Evolutionary conservation across 768 basidiomycete species (phyloP), one percentile per base, ranked within the genome.

Genomic region (Lactarius trivialis): DNA sequence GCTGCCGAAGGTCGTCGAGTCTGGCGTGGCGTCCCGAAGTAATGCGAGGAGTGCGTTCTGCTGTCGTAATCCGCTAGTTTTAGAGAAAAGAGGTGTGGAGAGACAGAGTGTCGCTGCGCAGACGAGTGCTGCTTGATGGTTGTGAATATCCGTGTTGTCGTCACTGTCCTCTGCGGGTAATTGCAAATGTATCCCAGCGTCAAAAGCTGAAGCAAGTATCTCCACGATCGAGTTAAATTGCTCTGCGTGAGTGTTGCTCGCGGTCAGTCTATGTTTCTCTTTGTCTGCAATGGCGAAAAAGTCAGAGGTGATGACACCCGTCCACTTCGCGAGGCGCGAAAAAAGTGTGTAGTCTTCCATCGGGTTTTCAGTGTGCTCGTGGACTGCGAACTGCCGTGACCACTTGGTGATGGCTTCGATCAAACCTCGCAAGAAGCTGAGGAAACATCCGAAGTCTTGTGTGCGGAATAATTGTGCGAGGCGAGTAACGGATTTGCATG

Each of bases 401-500:
- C 28, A 34, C 53, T 32, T 24, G 32, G 45, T 26, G 24, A 58
- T 26, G 1, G 54, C 67, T 26, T 60, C 60, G 39, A 72, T 70
- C n/a, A 80, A 61, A 12, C 72, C 64, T 51, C 64, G 59, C 58
- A 71, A 61, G 54, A 77, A 68, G 37, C 59, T 39, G 52, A 77
- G 65, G 68, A 76, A 76, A 12, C 72, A 72, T 12, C 62, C 67
- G 7, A 74, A 70, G 57, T 80, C 75, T 5, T 65, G 59, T 30
- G 54, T 58, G 58, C 71, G 72, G 26, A 78, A 53, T 4, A 64
- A 61, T n/a, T 72, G 68, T 3, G 72, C 73, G 49, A 81, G 69
- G 8, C 69, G 76, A 37, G 74, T 68, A 17, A 79, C 65, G 11
- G 76, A 77, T 65, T 76, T 77, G 62, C 76, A 79, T 15, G 75